These are phyloP conservation scores for Oropetium thomaeum DNA, from an alignment of 176 grass and related monocot species.

Conservation along the genomic window DNA sequence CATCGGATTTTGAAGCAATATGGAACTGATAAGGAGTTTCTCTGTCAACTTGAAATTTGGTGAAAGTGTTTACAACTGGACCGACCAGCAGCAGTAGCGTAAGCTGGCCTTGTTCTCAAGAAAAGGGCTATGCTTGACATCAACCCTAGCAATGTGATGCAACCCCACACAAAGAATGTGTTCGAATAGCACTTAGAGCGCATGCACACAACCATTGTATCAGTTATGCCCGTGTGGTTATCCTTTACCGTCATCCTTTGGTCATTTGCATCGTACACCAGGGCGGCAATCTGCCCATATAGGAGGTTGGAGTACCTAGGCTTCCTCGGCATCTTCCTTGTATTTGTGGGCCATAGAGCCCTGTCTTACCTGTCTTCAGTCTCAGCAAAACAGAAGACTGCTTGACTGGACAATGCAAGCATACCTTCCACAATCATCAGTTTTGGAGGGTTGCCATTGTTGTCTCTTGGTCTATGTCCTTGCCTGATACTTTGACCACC, in stretches of 20 bases:
- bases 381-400: conserved; percentile 74
- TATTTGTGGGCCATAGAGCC: conserved; percentile 79
- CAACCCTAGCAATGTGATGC: conserved; percentile 58
- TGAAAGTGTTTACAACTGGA: conserved; percentile 31
- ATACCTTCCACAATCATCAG: not conserved
- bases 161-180: conserved; percentile 77
- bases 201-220: conserved; percentile 78
- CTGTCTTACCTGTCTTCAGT: conserved; percentile 59
- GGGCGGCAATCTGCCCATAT: conserved; percentile 74
- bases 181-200: conserved; percentile 71
- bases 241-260: conserved; percentile 9
- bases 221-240: conserved; percentile 29
- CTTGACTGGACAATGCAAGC: conserved; percentile 40
- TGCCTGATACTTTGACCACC: conserved; percentile 28
- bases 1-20: not conserved
- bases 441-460: conserved; percentile 21
- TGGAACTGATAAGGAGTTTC: not conserved
- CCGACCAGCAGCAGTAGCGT: conserved; percentile 18
- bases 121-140: conserved; percentile 60
- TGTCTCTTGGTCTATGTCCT: conserved; percentile 3
- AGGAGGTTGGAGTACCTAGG: conserved; percentile 77
- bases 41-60: too few relatives aligned
- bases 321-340: conserved; percentile 58
- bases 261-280: conserved; percentile 76
- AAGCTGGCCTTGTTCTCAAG: conserved; percentile 56